phyloP scores from a whole-genome alignment of 1,284 basidiomycete species.

The Tranzscheliella williamsii region DNA sequence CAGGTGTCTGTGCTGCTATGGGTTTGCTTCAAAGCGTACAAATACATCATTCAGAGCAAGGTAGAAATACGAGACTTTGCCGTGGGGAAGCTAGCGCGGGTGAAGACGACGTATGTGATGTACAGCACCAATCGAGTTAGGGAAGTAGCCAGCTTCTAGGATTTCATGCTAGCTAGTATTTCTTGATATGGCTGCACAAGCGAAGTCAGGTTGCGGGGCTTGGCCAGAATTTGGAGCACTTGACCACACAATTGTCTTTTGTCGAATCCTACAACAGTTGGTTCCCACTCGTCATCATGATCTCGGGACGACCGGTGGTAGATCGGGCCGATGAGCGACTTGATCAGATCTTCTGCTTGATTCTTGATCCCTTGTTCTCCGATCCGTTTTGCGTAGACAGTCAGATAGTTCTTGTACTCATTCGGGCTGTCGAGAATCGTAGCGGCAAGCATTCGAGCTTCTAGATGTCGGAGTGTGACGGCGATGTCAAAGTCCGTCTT shows the following conservation, averaged over 20 bases:
- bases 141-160: too few species aligned
- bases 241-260: conserved; percentile 33
- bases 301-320: conserved; percentile 48
- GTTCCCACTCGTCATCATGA: conserved; percentile 22
- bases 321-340: conserved; percentile 52
- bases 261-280: conserved; percentile 30
- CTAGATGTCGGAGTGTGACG: conserved; percentile 52
- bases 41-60: too few species aligned
- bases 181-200: conserved; percentile 40
- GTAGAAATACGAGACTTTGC: too few species aligned
- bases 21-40: too few species aligned
- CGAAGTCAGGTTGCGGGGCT: conserved; percentile 29
- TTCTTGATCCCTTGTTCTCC: conserved; percentile 54
- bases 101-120: too few species aligned
- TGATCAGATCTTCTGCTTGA: conserved; percentile 56
- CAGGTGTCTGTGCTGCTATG: too few species aligned
- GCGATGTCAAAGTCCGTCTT: conserved; percentile 41
- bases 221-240: conserved; percentile 38
- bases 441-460: conserved; percentile 53
- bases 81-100: too few species aligned
- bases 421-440: conserved; percentile 47
- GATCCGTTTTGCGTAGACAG: conserved; percentile 47
- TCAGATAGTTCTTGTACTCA: conserved; percentile 51
- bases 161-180: conserved; percentile 25
- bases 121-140: too few species aligned